phyloP scores from a whole-genome alignment of 306 rosid species.

The Inga laurina region DNA sequence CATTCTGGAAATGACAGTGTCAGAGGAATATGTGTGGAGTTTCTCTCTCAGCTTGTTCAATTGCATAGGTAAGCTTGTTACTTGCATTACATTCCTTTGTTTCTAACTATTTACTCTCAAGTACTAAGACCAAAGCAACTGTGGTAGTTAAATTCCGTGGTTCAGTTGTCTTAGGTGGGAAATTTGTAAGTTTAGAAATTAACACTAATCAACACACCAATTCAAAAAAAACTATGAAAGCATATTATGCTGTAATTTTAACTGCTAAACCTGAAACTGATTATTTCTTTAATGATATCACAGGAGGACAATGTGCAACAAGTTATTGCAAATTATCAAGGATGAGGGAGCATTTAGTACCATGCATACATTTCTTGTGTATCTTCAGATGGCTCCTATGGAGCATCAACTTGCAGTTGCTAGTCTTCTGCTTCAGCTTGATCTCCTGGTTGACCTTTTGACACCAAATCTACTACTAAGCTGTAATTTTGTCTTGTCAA shows the following conservation, averaged over 20 bases:
- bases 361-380: constrained; percentile 84
- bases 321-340: constrained; percentile 73
- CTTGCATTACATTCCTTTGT: constrained; percentile 29
- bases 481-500: neutral
- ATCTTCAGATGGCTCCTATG: constrained; percentile 96
- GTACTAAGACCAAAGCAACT: neutral
- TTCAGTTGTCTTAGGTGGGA: neutral
- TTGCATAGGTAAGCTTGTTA: constrained; percentile 54
- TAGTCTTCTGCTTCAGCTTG: constrained; percentile 92
- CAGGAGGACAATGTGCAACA: constrained; percentile 77
- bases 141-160: neutral
- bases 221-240: neutral
- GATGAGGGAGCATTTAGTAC: constrained; percentile 89
- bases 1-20: constrained; percentile 75
- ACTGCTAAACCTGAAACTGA: constrained; percentile 4
- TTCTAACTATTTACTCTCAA: constrained; percentile 12
- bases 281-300: constrained; percentile 16
- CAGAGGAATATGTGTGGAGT: constrained; percentile 69
- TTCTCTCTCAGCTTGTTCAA: constrained; percentile 87
- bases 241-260: constrained; percentile 15
- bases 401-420: constrained; percentile 75
- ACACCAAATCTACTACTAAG: constrained; percentile 10
- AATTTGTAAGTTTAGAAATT: neutral
- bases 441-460: constrained; percentile 74
- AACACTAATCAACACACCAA: neutral